These are phyloP conservation scores for Trichoderma orchidacearum DNA, from an alignment of 495 filamentous ascomycete genomes.

Conservation along the genomic window DNA sequence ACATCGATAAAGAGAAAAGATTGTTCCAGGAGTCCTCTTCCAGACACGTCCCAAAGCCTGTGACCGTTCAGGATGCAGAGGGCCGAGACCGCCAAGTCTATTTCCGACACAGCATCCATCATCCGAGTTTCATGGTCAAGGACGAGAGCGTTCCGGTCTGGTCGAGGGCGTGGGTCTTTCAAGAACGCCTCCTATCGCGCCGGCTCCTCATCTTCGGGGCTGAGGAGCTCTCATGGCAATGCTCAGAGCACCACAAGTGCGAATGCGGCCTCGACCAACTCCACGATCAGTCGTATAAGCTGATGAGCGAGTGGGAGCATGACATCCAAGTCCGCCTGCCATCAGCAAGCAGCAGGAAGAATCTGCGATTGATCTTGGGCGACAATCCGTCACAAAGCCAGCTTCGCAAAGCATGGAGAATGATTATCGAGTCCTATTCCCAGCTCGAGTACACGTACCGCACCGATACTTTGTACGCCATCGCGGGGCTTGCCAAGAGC, in stretches of 20 bases:
- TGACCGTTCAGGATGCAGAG: not conserved
- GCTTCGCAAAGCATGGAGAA: not conserved
- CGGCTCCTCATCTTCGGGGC: conserved; percentile 14
- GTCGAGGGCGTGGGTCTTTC: conserved; percentile 18
- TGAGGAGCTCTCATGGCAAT: conserved; percentile 19
- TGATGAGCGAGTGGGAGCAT: not conserved
- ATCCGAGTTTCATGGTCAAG: conserved; percentile 7
- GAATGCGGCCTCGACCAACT: conserved; percentile 8
- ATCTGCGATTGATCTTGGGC: not conserved
- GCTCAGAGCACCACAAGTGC: conserved; percentile 11
- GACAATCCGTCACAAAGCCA: not conserved
- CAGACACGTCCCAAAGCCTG: not conserved
- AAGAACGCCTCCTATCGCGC: conserved; percentile 17
- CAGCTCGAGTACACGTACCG: not conserved
- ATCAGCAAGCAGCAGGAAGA: not conserved
- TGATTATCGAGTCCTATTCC: not conserved
- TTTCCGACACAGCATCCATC: conserved; percentile 8
- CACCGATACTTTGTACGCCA: not conserved
- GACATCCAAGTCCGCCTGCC: not conserved
- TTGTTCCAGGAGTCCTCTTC: not conserved
- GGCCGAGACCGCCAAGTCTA: conserved; percentile 1
- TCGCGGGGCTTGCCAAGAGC: not conserved
- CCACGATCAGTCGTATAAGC: not conserved
- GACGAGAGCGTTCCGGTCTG: conserved; percentile 8
- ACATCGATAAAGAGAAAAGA: not conserved